These are phyloP conservation scores for Limnanthes douglasii DNA, from an alignment of 345 rosid species.

Conservation along the genomic window DNA sequence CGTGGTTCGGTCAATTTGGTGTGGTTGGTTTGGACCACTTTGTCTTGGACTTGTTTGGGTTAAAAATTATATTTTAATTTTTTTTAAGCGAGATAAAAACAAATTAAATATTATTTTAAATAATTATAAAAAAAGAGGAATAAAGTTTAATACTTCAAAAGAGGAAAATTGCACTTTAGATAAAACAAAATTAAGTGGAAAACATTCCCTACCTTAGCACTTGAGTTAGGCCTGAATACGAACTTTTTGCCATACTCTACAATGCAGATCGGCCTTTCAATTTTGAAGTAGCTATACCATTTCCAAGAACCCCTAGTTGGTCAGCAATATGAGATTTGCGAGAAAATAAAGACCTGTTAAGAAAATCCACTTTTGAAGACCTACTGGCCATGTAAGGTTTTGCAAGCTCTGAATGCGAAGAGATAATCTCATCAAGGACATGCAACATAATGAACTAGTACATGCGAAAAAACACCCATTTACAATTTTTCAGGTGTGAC, in stretches of 20 bases:
- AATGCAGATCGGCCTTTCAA: constrained; percentile 77
- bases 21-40: no score
- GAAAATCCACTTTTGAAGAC: constrained; percentile 39
- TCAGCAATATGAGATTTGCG: constrained; percentile 33
- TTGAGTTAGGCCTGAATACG: constrained; percentile 58
- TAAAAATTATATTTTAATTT: no score
- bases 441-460: no score
- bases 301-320: constrained; percentile 27
- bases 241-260: constrained; percentile 80
- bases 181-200: not conserved
- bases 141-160: constrained; percentile 2
- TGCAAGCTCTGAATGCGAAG: constrained; percentile 92
- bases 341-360: constrained; percentile 18
- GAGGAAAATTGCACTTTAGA: not conserved
- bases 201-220: constrained; percentile 37
- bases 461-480: constrained; percentile 6
- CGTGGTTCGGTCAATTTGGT: no score
- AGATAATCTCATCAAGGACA: constrained; percentile 56
- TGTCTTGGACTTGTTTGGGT: no score
- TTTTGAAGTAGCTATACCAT: constrained; percentile 70
- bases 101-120: no score
- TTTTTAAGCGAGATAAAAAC: no score
- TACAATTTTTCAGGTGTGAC: no score
- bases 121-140: no score
- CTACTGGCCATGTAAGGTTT: constrained; percentile 88